A percentile compares a stretch with the other conserved stretches of the same genome.
These are phyloP conservation scores for Chaetomium strumarium DNA, from an alignment of 2,329 filamentous ascomycete genomes.

Conservation along the genomic window DNA sequence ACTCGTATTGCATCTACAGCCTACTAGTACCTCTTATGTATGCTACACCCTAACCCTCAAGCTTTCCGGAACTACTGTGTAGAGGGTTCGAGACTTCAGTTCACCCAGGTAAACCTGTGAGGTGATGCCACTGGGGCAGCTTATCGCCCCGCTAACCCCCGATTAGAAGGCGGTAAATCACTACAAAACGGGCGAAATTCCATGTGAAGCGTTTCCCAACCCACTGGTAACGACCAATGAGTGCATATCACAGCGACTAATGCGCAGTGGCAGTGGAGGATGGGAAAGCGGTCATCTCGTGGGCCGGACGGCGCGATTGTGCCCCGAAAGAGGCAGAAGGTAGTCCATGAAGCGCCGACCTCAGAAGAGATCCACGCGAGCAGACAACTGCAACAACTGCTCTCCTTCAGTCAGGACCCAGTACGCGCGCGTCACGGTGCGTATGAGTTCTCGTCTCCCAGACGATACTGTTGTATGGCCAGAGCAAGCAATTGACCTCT, in stretches of 20 bases:
- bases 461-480: no score
- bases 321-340: slow-evolving; percentile 49
- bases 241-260: neutral
- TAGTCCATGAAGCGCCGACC: slow-evolving; percentile 51
- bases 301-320: slow-evolving; percentile 36
- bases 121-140: no score
- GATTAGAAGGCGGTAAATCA: slow-evolving; percentile 18
- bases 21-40: no score
- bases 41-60: no score
- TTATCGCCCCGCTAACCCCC: slow-evolving; percentile 14
- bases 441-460: slow-evolving; percentile 13
- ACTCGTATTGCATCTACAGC: no score
- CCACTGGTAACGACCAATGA: neutral
- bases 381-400: slow-evolving; percentile 61
- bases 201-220: slow-evolving; percentile 6
- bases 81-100: no score
- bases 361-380: slow-evolving; percentile 57
- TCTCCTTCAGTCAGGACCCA: slow-evolving; percentile 66
- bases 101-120: no score
- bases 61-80: no score
- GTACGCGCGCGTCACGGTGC: slow-evolving; percentile 60
- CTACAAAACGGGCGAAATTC: slow-evolving; percentile 20
- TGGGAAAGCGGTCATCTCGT: slow-evolving; percentile 41
- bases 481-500: no score
- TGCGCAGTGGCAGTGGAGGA: slow-evolving; percentile 22